phyloP scores from a whole-genome alignment of 2,329 filamentous ascomycete genomes.

The Ophiocordyceps robertsii region DNA sequence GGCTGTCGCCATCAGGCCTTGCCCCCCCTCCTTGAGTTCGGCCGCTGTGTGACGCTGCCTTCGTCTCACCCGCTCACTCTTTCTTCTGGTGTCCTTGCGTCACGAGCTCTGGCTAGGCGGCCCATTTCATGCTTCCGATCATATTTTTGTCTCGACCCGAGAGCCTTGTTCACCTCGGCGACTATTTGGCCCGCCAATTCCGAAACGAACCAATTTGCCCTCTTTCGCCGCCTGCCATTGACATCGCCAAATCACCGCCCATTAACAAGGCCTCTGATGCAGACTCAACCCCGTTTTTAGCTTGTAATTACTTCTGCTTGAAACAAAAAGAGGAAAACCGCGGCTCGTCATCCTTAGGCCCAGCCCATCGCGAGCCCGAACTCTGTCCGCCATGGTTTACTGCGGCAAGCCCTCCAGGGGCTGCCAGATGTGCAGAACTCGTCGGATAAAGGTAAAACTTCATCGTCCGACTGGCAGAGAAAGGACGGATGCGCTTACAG shows the following conservation, averaged over 20 bases:
- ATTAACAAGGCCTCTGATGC: too few species aligned
- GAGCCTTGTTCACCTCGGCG: too few species aligned
- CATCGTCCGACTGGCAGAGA: neutral
- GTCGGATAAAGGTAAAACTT: constrained; percentile 53
- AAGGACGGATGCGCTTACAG: neutral
- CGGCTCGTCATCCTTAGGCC: neutral
- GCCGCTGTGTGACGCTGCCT: neutral
- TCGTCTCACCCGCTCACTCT: neutral
- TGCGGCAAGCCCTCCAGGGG: constrained; percentile 53
- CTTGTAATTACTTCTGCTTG: too few species aligned
- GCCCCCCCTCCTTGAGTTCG: too few species aligned
- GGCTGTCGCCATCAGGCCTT: neutral
- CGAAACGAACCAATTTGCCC: too few species aligned
- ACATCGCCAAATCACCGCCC: too few species aligned
- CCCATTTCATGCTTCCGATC: too few species aligned
- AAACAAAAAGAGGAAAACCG: neutral
- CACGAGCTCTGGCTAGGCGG: too few species aligned
- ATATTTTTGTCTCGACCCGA: too few species aligned
- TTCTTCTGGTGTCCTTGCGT: neutral
- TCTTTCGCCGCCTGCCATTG: too few species aligned
- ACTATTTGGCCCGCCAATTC: too few species aligned
- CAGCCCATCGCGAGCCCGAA: neutral
- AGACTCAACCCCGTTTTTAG: too few species aligned
- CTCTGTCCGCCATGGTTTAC: constrained; percentile 40
- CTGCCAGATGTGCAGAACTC: constrained; percentile 61